These are phyloP conservation scores for Colletotrichum higginsianum DNA, from an alignment of 2,329 filamentous ascomycete species.

Conservation along the genomic window DNA sequence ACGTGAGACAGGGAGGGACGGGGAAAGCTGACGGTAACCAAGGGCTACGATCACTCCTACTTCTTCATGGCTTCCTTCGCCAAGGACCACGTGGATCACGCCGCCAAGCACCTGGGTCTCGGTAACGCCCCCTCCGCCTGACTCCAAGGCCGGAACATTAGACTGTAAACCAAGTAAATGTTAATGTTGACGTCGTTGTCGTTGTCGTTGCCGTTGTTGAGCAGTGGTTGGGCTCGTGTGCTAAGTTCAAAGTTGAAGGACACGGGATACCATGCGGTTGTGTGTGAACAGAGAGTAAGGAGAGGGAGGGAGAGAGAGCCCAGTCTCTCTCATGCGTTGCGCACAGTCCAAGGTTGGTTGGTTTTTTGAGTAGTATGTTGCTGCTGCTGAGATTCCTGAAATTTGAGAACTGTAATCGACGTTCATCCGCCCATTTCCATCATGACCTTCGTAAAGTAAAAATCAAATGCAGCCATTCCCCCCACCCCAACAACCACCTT, in stretches of 20 bases:
- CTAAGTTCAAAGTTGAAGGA: not conserved
- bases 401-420: slow-evolving; percentile 36
- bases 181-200: not conserved
- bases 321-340: not conserved
- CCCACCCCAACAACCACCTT: no score
- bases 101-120: slow-evolving; percentile 82
- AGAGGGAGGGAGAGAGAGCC: no score
- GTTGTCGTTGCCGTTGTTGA: not conserved
- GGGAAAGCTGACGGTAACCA: not conserved
- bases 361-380: slow-evolving; percentile 18
- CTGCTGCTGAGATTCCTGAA: slow-evolving; percentile 40
- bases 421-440: slow-evolving; percentile 36
- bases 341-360: slow-evolving; percentile 25
- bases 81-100: slow-evolving; percentile 91
- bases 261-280: slow-evolving; percentile 25
- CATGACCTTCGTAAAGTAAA: slow-evolving; percentile 36
- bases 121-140: slow-evolving; percentile 40
- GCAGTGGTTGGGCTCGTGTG: not conserved
- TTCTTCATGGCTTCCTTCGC: slow-evolving; percentile 95
- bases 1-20: not conserved
- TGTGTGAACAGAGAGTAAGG: not conserved
- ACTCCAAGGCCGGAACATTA: slow-evolving; percentile 33
- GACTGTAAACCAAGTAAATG: slow-evolving; percentile 32
- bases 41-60: slow-evolving; percentile 97
- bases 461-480: not conserved